These are phyloP conservation scores for Rhynchospora tenuis DNA, from an alignment of 176 grass and related monocot species.

Conservation along the genomic window DNA sequence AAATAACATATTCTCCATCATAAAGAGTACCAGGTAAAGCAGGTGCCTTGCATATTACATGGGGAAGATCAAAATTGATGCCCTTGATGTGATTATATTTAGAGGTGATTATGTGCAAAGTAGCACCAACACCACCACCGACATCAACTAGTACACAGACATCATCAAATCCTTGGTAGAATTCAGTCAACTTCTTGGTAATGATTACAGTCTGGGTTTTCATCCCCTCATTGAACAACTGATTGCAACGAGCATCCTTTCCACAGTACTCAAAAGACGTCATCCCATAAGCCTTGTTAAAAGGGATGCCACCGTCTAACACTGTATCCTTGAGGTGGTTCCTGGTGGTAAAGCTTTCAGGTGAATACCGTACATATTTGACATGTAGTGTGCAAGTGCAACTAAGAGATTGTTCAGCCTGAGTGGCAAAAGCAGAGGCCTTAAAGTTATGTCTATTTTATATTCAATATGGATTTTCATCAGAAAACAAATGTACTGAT, in stretches of 20 bases:
- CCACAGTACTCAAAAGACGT: conserved; percentile 72
- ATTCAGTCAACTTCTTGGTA: conserved; percentile 69
- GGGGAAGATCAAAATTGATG: conserved; percentile 81
- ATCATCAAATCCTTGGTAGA: conserved; percentile 58
- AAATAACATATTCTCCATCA: not conserved
- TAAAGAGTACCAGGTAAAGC: conserved; percentile 30
- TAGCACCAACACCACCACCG: conserved; percentile 80
- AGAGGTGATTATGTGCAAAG: conserved; percentile 45
- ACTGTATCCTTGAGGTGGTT: conserved; percentile 72
- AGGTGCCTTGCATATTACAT: conserved; percentile 75
- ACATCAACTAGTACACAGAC: conserved; percentile 54
- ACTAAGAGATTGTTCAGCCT: too few relatives aligned
- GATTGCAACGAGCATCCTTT: conserved; percentile 59
- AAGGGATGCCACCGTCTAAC: conserved; percentile 69
- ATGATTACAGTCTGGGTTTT: conserved; percentile 64
- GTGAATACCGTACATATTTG: too few relatives aligned
- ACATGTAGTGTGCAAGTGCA: too few relatives aligned
- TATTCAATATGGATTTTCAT: too few relatives aligned
- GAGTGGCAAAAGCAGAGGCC: too few relatives aligned
- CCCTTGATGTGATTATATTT: conserved; percentile 30
- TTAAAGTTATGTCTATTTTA: too few relatives aligned
- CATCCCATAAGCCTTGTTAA: conserved; percentile 90
- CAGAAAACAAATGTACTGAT: too few relatives aligned
- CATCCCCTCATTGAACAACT: conserved; percentile 90
- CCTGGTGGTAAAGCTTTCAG: conserved; percentile 22